Percentiles rank a stretch among this genome's conserved stretches.
Evolutionary conservation across 169 alveolate species (phyloP).

Genomic region (Eimeria praecox): DNA sequence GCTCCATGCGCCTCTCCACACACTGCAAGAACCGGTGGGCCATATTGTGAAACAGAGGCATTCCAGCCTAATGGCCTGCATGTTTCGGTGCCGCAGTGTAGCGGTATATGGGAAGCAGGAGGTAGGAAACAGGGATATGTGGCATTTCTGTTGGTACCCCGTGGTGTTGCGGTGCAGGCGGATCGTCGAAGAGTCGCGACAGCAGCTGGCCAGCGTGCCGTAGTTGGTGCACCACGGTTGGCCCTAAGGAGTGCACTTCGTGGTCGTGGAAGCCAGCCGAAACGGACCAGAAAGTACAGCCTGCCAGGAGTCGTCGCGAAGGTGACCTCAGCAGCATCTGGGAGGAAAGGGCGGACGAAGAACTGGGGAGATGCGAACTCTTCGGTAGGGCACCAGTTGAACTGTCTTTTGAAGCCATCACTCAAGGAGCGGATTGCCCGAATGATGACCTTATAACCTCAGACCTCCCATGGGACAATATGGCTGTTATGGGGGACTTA

Average conservation of each 20-base stretch:
- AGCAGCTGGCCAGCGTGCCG: constrained; percentile 57
- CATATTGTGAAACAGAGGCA: background rate
- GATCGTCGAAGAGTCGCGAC: constrained; percentile 1
- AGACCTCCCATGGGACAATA: constrained; percentile 49
- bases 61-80: background rate
- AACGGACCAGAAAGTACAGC: background rate
- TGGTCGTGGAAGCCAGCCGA: constrained; percentile 49
- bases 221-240: constrained; percentile 42
- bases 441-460: constrained; percentile 25
- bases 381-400: constrained; percentile 10
- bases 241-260: constrained; percentile 21
- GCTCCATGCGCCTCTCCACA: constrained; percentile 78
- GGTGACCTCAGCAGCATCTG: constrained; percentile 53
- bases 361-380: constrained; percentile 40
- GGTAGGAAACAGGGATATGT: background rate
- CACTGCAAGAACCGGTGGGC: constrained; percentile 37
- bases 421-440: constrained; percentile 48
- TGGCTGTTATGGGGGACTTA: constrained; percentile 40
- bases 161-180: constrained; percentile 18
- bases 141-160: background rate
- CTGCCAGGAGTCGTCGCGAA: constrained; percentile 41
- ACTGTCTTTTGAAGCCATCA: constrained; percentile 58
- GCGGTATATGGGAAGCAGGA: background rate
- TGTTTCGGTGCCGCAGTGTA: background rate
- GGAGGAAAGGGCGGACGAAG: constrained; percentile 51